Conservation (phyloP, 2,329 filamentous ascomycete species). For the Sarocladium strictum region DNA sequence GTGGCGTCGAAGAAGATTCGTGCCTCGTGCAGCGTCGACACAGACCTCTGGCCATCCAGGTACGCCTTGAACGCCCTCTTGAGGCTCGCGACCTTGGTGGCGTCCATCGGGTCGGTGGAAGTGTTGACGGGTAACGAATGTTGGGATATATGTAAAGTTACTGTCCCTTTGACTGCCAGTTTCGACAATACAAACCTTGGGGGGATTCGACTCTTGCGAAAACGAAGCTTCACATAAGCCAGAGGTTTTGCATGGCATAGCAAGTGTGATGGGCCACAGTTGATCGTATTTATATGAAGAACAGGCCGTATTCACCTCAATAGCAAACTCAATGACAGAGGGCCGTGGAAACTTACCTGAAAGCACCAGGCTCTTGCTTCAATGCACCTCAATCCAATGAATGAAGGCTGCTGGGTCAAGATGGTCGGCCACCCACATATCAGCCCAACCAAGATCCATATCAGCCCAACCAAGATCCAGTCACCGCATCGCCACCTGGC, state of each 20-base stretch:
- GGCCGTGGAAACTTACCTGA: neutral
- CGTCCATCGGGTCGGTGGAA: neutral
- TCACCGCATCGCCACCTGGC: too few species aligned
- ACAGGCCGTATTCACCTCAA: too few species aligned
- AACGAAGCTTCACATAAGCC: too few species aligned
- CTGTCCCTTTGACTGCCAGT: too few species aligned
- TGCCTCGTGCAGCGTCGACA: slow-evolving; percentile 14
- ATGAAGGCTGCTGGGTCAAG: neutral
- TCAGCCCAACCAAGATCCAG: too few species aligned
- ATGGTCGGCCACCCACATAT: neutral
- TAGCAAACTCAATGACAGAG: too few species aligned
- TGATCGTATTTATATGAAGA: too few species aligned
- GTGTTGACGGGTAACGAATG: neutral
- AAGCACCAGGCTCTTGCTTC: neutral
- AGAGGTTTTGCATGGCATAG: too few species aligned
- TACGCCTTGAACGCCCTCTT: neutral
- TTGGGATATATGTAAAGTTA: neutral
- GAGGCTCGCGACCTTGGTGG: neutral
- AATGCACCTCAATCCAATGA: neutral
- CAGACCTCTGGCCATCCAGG: neutral
- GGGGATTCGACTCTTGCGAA: too few species aligned
- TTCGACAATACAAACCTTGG: too few species aligned
- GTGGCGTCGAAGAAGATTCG: slow-evolving; percentile 22
- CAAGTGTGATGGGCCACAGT: too few species aligned
- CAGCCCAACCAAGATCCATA: neutral